phyloP scores from a whole-genome alignment of 495 filamentous ascomycete genomes.

The Penicillium cosmopolitanum region DNA sequence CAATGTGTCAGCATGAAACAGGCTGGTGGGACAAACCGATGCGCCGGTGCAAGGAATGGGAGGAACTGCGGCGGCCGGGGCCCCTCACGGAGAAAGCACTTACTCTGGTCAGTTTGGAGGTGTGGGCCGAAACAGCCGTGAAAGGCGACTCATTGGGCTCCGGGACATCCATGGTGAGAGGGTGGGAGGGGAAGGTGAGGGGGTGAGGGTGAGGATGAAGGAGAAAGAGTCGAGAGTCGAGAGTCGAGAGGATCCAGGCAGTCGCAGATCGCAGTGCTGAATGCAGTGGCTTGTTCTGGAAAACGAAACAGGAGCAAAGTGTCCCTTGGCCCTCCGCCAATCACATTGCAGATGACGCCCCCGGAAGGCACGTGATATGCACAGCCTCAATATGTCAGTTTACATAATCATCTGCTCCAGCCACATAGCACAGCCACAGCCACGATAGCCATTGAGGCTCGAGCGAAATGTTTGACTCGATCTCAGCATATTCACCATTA shows the following conservation, averaged over 20 bases:
- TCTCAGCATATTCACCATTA: too few species aligned
- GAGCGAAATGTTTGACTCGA: too few species aligned
- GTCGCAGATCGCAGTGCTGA: conserved; percentile 31
- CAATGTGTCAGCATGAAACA: conserved; percentile 17
- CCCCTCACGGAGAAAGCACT: conserved; percentile 36
- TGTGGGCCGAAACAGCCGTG: conserved; percentile 82
- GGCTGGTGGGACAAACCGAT: conserved; percentile 5
- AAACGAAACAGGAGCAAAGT: conserved; percentile 45
- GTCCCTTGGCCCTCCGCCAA: conserved; percentile 39
- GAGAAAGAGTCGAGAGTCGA: conserved; percentile 17
- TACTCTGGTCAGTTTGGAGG: conserved; percentile 70
- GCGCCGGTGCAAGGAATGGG: conserved; percentile 9
- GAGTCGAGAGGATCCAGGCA: conserved; percentile 18
- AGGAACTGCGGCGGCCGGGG: conserved; percentile 11
- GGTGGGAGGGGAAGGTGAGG: conserved; percentile 9
- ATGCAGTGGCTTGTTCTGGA: conserved; percentile 31
- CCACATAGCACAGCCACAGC: too few species aligned
- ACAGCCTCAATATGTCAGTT: neutral
- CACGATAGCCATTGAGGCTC: too few species aligned
- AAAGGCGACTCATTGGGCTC: conserved; percentile 84
- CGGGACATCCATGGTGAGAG: conserved; percentile 69
- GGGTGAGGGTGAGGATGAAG: conserved; percentile 8
- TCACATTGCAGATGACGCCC: conserved; percentile 17
- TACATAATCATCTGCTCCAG: neutral
- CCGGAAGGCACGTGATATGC: conserved; percentile 18